These are phyloP conservation scores for Dothideomycetes sp. DNA, from an alignment of 2,329 filamentous ascomycete genomes.

Conservation along the genomic window DNA sequence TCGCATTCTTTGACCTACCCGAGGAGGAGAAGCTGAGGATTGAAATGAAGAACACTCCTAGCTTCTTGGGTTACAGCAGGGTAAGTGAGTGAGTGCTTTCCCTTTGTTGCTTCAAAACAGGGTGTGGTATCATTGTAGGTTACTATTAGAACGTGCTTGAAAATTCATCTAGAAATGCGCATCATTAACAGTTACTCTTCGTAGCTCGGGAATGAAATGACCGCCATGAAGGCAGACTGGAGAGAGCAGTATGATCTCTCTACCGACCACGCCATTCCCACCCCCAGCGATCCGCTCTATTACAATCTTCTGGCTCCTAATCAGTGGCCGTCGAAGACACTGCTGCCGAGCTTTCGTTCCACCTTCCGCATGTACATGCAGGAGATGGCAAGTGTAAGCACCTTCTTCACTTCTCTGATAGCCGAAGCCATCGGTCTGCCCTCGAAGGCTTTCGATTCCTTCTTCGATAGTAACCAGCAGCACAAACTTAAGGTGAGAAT, in stretches of 20 bases:
- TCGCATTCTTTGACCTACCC: conserved; percentile 66
- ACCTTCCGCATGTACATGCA: conserved; percentile 66
- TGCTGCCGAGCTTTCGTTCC: conserved; percentile 56
- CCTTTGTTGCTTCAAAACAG: too few species aligned
- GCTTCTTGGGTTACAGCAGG: conserved; percentile 38
- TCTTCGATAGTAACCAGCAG: conserved; percentile 62
- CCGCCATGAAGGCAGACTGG: conserved; percentile 65
- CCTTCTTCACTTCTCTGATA: conserved; percentile 66
- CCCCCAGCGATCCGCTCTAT: conserved; percentile 53
- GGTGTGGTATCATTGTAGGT: too few species aligned
- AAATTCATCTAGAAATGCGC: too few species aligned
- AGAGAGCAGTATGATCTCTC: conserved; percentile 81
- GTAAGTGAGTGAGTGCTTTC: too few species aligned
- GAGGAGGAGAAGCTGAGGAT: conserved; percentile 59
- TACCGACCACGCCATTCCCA: conserved; percentile 60
- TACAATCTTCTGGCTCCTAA: conserved; percentile 65
- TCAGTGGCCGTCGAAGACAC: conserved; percentile 61
- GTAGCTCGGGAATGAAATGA: conserved; percentile 48
- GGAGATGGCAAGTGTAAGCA: conserved; percentile 61
- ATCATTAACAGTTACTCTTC: too few species aligned
- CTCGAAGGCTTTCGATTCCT: conserved; percentile 58
- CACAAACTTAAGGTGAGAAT: conserved; percentile 62
- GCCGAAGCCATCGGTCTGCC: conserved; percentile 73
- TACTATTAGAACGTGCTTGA: too few species aligned
- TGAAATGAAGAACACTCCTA: conserved; percentile 39